Conservation (phyloP, 164 flowering plant genomes). For the Magnolia officinalis region DNA sequence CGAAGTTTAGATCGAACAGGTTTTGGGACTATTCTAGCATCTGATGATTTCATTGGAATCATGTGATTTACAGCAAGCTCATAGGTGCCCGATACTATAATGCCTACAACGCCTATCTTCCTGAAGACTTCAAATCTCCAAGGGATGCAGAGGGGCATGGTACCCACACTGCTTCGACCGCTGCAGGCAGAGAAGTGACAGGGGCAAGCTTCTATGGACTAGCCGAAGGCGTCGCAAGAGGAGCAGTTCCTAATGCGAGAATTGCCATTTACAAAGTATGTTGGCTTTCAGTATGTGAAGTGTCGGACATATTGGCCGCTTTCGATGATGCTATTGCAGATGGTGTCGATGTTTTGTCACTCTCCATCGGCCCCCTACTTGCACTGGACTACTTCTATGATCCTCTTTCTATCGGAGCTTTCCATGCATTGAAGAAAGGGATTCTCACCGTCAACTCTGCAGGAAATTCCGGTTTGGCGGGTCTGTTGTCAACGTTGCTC, state of each 20-base stretch:
- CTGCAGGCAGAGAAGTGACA: conserved; percentile 14
- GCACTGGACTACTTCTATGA: conserved; percentile 44
- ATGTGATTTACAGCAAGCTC: conserved; percentile 25
- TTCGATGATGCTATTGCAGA: conserved; percentile 28
- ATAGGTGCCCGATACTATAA: conserved; percentile 34
- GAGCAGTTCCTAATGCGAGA: conserved; percentile 18
- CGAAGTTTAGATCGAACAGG: background rate
- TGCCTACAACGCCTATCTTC: background rate
- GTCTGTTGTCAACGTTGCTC: conserved; percentile 53
- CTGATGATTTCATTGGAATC: background rate
- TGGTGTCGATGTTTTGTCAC: conserved; percentile 22
- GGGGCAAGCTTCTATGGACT: conserved; percentile 15
- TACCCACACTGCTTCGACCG: conserved; percentile 25
- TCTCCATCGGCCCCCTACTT: conserved; percentile 21
- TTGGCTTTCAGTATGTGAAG: conserved; percentile 9
- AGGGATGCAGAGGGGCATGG: conserved; percentile 24
- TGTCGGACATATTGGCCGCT: conserved; percentile 19
- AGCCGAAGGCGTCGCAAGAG: conserved; percentile 20
- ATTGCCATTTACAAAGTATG: conserved; percentile 25
- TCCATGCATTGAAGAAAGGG: conserved; percentile 48
- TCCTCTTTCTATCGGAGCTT: conserved; percentile 49
- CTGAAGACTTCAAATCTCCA: conserved; percentile 15
- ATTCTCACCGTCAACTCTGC: conserved; percentile 60
- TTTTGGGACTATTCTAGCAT: background rate
- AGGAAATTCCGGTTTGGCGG: conserved; percentile 55